Conservation (phyloP, 805 yeast species). For the Yarrowia osloensis region DNA sequence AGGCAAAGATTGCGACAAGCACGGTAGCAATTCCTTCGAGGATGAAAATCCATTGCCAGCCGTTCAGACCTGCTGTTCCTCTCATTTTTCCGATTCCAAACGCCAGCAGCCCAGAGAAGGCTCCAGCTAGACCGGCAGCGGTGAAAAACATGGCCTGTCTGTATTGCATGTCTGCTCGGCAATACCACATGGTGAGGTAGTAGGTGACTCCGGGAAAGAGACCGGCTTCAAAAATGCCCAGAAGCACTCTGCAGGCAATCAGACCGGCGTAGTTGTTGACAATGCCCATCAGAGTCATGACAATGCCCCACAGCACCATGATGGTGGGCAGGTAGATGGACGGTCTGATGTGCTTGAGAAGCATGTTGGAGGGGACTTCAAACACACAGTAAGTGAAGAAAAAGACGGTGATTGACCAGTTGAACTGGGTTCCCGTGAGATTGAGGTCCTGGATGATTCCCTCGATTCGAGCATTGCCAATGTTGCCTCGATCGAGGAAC, state of each 20-base stretch:
- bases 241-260: conserved; percentile 45
- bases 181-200: conserved; percentile 41
- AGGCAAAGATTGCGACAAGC: conserved; percentile 40
- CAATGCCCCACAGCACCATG: conserved; percentile 45
- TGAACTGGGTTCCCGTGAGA: conserved; percentile 40
- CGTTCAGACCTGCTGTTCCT: conserved; percentile 45
- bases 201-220: conserved; percentile 49
- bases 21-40: conserved; percentile 52
- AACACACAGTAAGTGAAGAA: conserved; percentile 40
- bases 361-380: conserved; percentile 37
- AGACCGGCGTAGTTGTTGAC: conserved; percentile 42
- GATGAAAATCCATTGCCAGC: conserved; percentile 56
- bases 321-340: conserved; percentile 42
- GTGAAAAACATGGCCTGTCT: conserved; percentile 47
- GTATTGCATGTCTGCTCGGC: conserved; percentile 45
- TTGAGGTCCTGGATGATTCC: conserved; percentile 49
- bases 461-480: conserved; percentile 56
- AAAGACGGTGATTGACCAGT: conserved; percentile 49
- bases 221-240: conserved; percentile 50
- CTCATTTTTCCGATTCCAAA: conserved; percentile 50
- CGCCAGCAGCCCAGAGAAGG: conserved; percentile 52
- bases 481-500: conserved; percentile 54
- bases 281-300: conserved; percentile 43
- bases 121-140: conserved; percentile 45
- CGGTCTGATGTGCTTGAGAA: conserved; percentile 43